A percentile compares a stretch with the other conserved stretches of the same genome.
Conservation (phyloP, 23 red algal genomes). For the Gracilaria domingensis region DNA sequence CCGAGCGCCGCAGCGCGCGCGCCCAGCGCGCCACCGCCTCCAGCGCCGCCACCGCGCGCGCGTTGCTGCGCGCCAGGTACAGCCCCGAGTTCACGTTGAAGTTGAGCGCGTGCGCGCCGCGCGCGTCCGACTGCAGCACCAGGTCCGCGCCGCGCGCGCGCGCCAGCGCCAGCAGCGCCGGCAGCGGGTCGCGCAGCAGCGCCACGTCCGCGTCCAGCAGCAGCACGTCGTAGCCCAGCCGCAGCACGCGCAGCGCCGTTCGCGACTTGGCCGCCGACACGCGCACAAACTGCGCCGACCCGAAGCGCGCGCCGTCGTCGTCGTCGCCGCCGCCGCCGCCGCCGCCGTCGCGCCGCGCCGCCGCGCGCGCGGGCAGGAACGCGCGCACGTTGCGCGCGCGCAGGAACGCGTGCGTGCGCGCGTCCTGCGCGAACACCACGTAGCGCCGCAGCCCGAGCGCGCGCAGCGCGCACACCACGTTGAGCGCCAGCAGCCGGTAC, state of each 20-base stretch:
- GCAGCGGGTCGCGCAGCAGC: conserved; percentile 62
- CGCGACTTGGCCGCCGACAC: conserved; percentile 74
- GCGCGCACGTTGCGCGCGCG: conserved; percentile 12
- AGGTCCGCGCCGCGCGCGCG: conserved; percentile 4
- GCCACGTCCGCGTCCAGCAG: conserved; percentile 90
- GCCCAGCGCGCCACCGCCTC: conserved; percentile 67
- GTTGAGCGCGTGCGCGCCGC: conserved; percentile 40
- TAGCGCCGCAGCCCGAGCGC: conserved; percentile 39
- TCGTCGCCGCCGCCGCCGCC: too few relatives aligned
- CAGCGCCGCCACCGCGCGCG: conserved; percentile 60
- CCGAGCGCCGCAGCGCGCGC: conserved; percentile 62
- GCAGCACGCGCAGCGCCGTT: conserved; percentile 73
- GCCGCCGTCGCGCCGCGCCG: background rate
- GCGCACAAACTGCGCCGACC: conserved; percentile 69
- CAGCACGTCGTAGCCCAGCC: conserved; percentile 82
- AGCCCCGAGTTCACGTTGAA: conserved; percentile 89
- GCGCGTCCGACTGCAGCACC: conserved; percentile 69
- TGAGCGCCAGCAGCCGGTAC: conserved; percentile 61
- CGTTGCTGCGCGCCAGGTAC: conserved; percentile 60
- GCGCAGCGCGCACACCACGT: conserved; percentile 55
- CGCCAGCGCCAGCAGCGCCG: background rate
- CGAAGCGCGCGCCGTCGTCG: conserved; percentile 38
- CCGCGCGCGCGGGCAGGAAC: conserved; percentile 15
- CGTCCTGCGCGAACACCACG: conserved; percentile 59
- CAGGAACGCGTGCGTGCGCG: conserved; percentile 28